Base-by-base conservation (phyloP, 2,329 filamentous ascomycete species). In the Boeremia exigua region DNA sequence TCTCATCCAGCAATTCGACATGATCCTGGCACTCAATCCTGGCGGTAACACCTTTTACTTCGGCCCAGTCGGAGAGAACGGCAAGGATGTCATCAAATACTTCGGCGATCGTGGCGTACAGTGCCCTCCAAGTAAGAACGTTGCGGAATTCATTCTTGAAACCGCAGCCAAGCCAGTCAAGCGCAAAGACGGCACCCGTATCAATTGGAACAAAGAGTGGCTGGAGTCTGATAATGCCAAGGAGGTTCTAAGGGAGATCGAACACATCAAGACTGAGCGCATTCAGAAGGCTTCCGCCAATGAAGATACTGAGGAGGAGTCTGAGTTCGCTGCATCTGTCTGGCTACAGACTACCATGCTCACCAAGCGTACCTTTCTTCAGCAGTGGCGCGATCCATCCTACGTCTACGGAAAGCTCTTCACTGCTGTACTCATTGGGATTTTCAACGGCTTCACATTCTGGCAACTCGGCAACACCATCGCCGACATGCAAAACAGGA, bases 381-480 rank as follows among this genome's bases (percentile, higher is more conserved):
- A 91, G 63, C 88, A 92, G 77, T 92, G 89, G 89, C 83, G 90
- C 12, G 86, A 91, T 59, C 87, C 89, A 0, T 87, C 85, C 1
- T 94, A 93, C 72, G 79, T 91, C 51, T 92, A 92, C 73, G 86
- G 88, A 56, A 92, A 91, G 70, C 77, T 94, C 25, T 92, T 92
- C 74, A 83, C 87, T 30, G 82, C 86, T 4, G 84, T 91, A 54
- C 82, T 91, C 58, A 81, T 90, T 39, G 89, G 88, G 14, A 86
- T 92, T 71, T 91, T 92, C 81, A 91, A 91, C 75, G 88, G 88
- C 19, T 92, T 91, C 76, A 91, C 89, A 4, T 92, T 91, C 77
- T 92, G 83, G 80, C 79, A 87, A 63, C 82, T 91, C 3, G 87
- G 86, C 2, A 80, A 87, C 71, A 82, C 80, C 0, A 79, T 89